Evolutionary conservation across 2,329 filamentous ascomycete species (phyloP).

Genomic region (Onygena corvina): DNA sequence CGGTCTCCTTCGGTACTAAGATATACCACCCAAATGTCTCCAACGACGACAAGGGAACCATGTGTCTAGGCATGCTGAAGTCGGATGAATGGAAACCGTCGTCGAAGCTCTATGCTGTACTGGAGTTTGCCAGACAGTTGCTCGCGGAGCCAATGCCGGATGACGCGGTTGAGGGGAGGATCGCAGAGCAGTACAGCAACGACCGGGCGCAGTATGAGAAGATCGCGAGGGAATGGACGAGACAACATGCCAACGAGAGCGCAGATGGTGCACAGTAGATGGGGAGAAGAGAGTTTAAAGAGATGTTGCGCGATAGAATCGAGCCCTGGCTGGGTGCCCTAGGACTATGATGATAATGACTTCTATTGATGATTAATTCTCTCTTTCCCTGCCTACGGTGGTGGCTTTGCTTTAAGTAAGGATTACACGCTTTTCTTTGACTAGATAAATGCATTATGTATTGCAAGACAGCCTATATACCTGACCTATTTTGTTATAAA

Average conservation of each 20-base stretch:
- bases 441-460: constrained; percentile 1
- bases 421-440: too few relatives aligned
- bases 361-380: background rate
- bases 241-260: constrained; percentile 51
- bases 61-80: constrained; percentile 77
- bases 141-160: constrained; percentile 74
- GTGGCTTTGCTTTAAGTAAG: background rate
- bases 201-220: constrained; percentile 59
- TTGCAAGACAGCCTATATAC: background rate
- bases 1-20: constrained; percentile 96
- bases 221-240: constrained; percentile 61
- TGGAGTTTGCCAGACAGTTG: constrained; percentile 63
- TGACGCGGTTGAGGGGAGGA: constrained; percentile 74
- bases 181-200: constrained; percentile 70
- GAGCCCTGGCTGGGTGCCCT: background rate
- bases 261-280: background rate
- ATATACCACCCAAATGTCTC: constrained; percentile 96
- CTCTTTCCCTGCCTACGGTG: background rate
- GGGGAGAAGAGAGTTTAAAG: background rate
- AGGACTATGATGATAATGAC: background rate
- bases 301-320: too few relatives aligned
- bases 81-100: constrained; percentile 86
- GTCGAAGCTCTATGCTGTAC: constrained; percentile 60
- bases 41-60: constrained; percentile 70
- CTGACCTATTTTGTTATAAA: background rate